Evolutionary conservation across 2,329 filamentous ascomycete genomes (phyloP), one percentile per base, ranked within the genome.

Genomic region (Gaeumannomyces tritici): DNA sequence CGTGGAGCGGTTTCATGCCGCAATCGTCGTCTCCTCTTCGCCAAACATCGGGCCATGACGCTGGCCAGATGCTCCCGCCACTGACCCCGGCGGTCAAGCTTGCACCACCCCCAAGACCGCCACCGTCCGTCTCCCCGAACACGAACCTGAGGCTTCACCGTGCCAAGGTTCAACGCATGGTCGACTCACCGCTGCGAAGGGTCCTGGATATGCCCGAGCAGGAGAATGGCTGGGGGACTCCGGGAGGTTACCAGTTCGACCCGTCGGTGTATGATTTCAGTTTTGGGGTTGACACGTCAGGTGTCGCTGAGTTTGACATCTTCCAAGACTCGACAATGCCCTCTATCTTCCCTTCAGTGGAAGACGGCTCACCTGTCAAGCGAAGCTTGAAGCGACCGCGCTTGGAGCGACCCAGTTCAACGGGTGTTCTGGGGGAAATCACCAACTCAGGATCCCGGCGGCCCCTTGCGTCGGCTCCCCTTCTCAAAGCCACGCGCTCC

Each of bases 111-210:
- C 74, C 77, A 9, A 78, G 76, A 66, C 76, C 79, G 15, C 83
- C 83, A 29, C 90, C 90, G 62, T 96, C 93, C 0, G 88, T 91
- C 24, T 98, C 93, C 18, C 93, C 95, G 2, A 96, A 95, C 71
- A 97, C 93, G 12, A 96, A 96, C 70, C 82, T 98, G 26, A 87
- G 89, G 63, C 87, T 95, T 67, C 95, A 98, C 72, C 89, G 93
- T 62, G 88, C 93, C 70, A 88, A 86, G 67, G 91, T 98, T 61
- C 85, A 85, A 67, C 81, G 90, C 67, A 85, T 96, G 79, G 85
- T 96, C 57, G 90, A 91, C 63, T 95, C 91, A 6, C 91, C 91
- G 4, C 79, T 85, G 60, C 74, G 77, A 31, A 74, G 77, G 21
- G 81, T 85, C 59, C 61, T 65, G 2, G 65, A 63, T 11, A 64